Conservation (phyloP, 495 filamentous ascomycete genomes). For the Neurospora terricola region DNA sequence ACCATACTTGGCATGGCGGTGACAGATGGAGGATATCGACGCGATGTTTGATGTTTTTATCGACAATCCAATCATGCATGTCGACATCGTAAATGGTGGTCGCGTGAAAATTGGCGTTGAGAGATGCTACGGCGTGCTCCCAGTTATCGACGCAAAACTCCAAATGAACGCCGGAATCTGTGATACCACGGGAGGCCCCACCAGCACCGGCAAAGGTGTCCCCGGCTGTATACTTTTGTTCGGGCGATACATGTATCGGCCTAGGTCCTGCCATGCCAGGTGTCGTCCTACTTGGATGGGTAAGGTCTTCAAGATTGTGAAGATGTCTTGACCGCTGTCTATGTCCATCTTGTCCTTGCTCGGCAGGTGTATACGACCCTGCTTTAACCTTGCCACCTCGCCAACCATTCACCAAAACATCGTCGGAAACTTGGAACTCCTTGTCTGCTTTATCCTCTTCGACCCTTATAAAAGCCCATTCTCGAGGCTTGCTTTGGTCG, state of each 20-base stretch:
- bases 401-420: slow-evolving; percentile 24
- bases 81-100: slow-evolving; percentile 29
- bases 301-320: slow-evolving; percentile 4
- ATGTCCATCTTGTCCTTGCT: background rate
- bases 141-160: slow-evolving; percentile 56
- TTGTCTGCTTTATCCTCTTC: slow-evolving; percentile 14
- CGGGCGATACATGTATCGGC: background rate
- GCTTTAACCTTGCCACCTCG: slow-evolving; percentile 28
- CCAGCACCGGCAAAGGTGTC: slow-evolving; percentile 73
- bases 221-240: slow-evolving; percentile 50
- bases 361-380: slow-evolving; percentile 21
- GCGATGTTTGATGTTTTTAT: slow-evolving; percentile 13
- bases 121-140: slow-evolving; percentile 43
- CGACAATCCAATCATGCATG: slow-evolving; percentile 38
- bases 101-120: slow-evolving; percentile 47
- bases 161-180: slow-evolving; percentile 48
- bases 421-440: background rate
- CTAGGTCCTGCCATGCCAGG: no score
- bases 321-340: background rate
- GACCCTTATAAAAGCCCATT: slow-evolving; percentile 22
- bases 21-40: slow-evolving; percentile 74
- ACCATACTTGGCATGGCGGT: slow-evolving; percentile 78
- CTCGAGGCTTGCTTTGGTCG: slow-evolving; percentile 12
- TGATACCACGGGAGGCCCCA: slow-evolving; percentile 61
- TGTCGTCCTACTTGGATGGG: background rate